phyloP scores from a whole-genome alignment of 805 yeast species.

The Lachancea waltii region DNA sequence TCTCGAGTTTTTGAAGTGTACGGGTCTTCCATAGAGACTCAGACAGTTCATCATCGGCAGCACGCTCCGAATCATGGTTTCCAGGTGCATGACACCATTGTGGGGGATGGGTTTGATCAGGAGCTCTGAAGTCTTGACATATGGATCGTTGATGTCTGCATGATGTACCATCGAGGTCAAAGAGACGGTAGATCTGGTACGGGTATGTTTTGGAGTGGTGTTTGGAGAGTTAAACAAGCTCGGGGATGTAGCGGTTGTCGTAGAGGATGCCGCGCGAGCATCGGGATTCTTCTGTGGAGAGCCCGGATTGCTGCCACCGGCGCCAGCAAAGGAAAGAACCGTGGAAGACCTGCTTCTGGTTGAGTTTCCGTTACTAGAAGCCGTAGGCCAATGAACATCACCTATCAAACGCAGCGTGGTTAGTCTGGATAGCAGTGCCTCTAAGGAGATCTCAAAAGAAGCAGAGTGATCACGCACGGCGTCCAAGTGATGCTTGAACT shows the following conservation, averaged over 20 bases:
- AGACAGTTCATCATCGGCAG: constrained; percentile 63
- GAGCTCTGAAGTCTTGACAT: constrained; percentile 17
- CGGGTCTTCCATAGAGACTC: constrained; percentile 68
- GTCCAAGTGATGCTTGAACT: neutral
- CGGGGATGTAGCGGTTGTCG: neutral
- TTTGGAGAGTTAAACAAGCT: neutral
- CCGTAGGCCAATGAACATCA: constrained; percentile 6
- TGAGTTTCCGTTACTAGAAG: constrained; percentile 3
- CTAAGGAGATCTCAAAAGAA: constrained; percentile 1
- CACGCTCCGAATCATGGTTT: constrained; percentile 59
- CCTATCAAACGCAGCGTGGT: constrained; percentile 9
- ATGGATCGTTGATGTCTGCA: constrained; percentile 4
- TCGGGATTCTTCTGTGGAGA: constrained; percentile 6
- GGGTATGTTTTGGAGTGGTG: neutral
- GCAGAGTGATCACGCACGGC: neutral
- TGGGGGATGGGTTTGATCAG: constrained; percentile 62
- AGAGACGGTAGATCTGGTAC: constrained; percentile 9
- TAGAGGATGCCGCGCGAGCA: neutral
- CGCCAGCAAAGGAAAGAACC: constrained; percentile 1
- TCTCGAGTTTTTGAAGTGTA: constrained; percentile 48
- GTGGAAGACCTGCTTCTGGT: constrained; percentile 9
- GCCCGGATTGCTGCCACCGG: neutral
- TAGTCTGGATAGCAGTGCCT: constrained; percentile 5
- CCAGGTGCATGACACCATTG: constrained; percentile 59
- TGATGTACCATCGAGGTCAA: constrained; percentile 5